Conservation (phyloP, 2,329 filamentous ascomycete species). For the Fusarium decemcellulare region DNA sequence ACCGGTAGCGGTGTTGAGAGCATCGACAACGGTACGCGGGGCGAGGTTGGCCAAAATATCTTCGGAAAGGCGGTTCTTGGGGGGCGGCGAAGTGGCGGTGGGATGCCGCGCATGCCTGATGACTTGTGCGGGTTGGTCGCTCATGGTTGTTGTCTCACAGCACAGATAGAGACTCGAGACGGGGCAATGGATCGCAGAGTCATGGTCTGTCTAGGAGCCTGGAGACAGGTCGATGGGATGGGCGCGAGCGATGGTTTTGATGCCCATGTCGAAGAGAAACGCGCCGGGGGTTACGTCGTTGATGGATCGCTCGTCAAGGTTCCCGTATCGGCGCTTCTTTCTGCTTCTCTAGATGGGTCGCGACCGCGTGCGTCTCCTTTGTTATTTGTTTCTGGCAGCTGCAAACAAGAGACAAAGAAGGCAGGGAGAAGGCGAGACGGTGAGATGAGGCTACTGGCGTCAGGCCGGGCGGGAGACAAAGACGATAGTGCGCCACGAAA, state of each 20-base stretch:
- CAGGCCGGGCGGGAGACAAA: constrained; percentile 12
- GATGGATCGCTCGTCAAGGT: constrained; percentile 20
- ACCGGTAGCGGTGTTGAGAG: constrained; percentile 68
- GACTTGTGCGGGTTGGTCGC: constrained; percentile 50
- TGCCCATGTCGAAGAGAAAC: constrained; percentile 48
- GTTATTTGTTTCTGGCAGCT: constrained; percentile 3
- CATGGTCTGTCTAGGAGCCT: constrained; percentile 49
- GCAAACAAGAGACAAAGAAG: constrained; percentile 20
- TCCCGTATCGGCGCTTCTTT: constrained; percentile 12
- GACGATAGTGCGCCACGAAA: constrained; percentile 22
- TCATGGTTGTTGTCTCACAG: constrained; percentile 49
- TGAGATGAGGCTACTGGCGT: constrained; percentile 25
- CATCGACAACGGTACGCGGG: constrained; percentile 72
- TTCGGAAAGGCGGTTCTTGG: constrained; percentile 61
- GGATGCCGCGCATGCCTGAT: constrained; percentile 53
- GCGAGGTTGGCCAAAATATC: constrained; percentile 74
- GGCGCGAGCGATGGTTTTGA: constrained; percentile 41
- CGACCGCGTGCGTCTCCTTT: constrained; percentile 26
- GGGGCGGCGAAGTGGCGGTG: constrained; percentile 59
- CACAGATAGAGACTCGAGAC: constrained; percentile 32
- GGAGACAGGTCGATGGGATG: constrained; percentile 43
- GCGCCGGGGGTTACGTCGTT: constrained; percentile 30
- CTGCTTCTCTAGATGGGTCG: constrained; percentile 15
- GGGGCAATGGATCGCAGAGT: constrained; percentile 40
- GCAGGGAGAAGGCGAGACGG: constrained; percentile 9